Base-by-base conservation (phyloP, 495 filamentous ascomycete species). In the Aspergillus sclerotiicarbonarius region DNA sequence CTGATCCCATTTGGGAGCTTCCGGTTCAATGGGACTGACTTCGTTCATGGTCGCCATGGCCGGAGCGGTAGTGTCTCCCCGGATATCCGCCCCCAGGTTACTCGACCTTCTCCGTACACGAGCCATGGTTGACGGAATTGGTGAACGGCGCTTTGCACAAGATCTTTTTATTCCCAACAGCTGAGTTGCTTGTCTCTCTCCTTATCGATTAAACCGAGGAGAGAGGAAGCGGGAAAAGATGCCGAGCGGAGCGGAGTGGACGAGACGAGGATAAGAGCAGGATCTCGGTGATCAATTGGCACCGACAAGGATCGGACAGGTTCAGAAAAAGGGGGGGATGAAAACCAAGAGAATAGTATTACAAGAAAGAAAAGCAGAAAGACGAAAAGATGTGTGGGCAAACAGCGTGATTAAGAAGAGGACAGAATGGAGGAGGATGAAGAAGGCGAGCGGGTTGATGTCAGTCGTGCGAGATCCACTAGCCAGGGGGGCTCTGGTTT, bases 41-140 rank as follows among this genome's bases (percentile, higher is more conserved):
- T 74, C 73, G 33, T 80, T 79, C 65, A 81, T 77, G 16, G 80
- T 83, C 35, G 80, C 79, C 62, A 82, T 74, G 35, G 80, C 79
- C 45, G 80, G 75, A 13, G 74, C 79, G 51, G 76, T 74, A 18
- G 79, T 82, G 61, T 82, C 80, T 30, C 80, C 80, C 56, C 76
- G 74, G 54, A 80, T 79, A 58, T 81, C 79, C 54, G 69, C 78
- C 46, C 79, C 79, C 43, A 83, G 67, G 59, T 68, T 72, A 63
- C 74, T 80, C 33, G 80, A 81, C 52, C 68, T 76, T 65, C 78
- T 71, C 62, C 76, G 68, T 21, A 71, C 65, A 56, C 78, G 78
- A 59, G 72, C 68, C 76, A 80, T 80, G 62, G 20, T 57, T 19
- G 16, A 50, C 2, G 12, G 25, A 32, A 16, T 13, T 12, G 47